These are phyloP conservation scores for Adansonia gregorii DNA, from an alignment of 441 rosid genomes.

Conservation along the genomic window DNA sequence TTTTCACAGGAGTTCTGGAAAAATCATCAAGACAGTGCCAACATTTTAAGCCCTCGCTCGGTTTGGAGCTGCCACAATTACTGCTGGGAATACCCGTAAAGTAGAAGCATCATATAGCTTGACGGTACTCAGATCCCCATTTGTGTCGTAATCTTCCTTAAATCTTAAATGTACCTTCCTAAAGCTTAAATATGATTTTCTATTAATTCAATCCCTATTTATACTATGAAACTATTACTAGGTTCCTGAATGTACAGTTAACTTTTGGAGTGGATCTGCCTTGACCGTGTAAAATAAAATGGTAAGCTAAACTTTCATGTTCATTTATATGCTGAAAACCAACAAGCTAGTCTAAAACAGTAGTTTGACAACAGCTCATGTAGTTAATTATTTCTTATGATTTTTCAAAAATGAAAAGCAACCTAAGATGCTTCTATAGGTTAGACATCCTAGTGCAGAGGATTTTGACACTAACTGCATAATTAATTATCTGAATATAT, in stretches of 20 bases:
- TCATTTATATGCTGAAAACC: neutral
- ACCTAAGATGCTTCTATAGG: neutral
- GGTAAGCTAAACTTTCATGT: neutral
- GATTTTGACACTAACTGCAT: no score
- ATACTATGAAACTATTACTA: neutral
- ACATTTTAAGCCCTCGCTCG: constrained; percentile 88
- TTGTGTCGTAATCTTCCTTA: constrained; percentile 3
- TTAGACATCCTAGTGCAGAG: neutral
- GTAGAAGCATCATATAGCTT: constrained; percentile 95
- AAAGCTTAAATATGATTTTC: neutral
- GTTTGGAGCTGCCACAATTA: constrained; percentile 80
- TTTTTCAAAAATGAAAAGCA: neutral
- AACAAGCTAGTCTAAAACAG: neutral
- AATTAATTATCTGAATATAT: no score
- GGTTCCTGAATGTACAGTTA: neutral
- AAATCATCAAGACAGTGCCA: constrained; percentile 68
- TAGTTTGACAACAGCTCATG: neutral
- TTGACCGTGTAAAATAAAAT: neutral
- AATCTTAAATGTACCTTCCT: neutral
- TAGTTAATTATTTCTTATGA: neutral
- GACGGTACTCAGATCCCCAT: constrained; percentile 53
- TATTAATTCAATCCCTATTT: neutral
- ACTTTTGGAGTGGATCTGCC: neutral
- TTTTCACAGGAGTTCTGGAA: constrained; percentile 84
- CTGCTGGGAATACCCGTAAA: constrained; percentile 71